These are phyloP conservation scores for Talaromyces atroroseus DNA, from an alignment of 2,329 filamentous ascomycete species.

Conservation along the genomic window DNA sequence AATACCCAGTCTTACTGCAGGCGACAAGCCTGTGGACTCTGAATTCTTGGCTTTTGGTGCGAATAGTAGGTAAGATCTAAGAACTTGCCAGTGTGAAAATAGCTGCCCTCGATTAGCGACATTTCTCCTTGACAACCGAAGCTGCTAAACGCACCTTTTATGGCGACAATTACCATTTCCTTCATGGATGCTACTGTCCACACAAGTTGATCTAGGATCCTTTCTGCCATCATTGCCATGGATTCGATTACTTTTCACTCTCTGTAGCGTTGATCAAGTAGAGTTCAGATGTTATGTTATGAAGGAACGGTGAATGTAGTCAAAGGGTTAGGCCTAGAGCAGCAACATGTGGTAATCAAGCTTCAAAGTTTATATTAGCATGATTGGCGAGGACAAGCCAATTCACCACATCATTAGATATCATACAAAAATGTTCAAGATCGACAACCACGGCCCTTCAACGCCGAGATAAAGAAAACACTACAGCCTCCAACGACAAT, in stretches of 20 bases:
- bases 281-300: background rate
- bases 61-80: conserved; percentile 4
- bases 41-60: background rate
- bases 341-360: background rate
- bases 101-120: background rate
- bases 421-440: background rate
- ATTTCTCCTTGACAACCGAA: too few relatives aligned
- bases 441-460: background rate
- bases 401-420: background rate
- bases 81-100: background rate
- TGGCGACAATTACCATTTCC: too few relatives aligned
- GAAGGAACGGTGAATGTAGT: background rate
- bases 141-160: too few relatives aligned
- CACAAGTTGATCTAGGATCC: too few relatives aligned
- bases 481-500: background rate
- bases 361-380: background rate
- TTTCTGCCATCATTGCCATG: too few relatives aligned
- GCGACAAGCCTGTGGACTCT: background rate
- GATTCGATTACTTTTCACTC: background rate
- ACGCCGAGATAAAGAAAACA: background rate
- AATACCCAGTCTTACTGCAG: background rate
- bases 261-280: background rate
- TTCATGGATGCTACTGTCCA: too few relatives aligned
- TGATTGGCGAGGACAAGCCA: conserved; percentile 4
- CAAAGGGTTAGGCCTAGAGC: background rate